phyloP scores from a whole-genome alignment of 768 basidiomycete genomes.

The Thelephora aurantiotincta region DNA sequence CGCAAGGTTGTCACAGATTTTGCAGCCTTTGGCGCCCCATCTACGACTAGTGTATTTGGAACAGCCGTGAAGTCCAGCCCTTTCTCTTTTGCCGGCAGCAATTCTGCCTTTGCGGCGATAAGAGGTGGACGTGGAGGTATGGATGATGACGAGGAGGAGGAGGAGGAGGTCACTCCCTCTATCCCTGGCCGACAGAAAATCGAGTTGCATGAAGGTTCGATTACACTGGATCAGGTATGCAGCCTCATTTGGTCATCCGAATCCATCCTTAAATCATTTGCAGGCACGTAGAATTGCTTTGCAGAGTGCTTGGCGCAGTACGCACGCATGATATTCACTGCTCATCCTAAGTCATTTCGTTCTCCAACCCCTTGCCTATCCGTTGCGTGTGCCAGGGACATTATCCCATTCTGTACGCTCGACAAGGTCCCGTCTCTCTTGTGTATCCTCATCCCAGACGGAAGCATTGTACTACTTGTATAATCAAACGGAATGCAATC shows the following conservation, averaged over 20 bases:
- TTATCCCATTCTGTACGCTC: too few species aligned
- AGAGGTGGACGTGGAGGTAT: conserved; percentile 23
- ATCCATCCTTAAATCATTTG: conserved; percentile 1
- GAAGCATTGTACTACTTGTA: not conserved
- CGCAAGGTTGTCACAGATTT: conserved; percentile 86
- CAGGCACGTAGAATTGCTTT: conserved; percentile 70
- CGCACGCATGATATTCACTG: conserved; percentile 15
- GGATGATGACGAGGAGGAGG: conserved; percentile 68
- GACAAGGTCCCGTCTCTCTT: too few species aligned
- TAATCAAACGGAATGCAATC: not conserved
- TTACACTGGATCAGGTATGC: conserved; percentile 84
- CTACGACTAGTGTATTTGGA: conserved; percentile 66
- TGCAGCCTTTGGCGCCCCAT: conserved; percentile 69
- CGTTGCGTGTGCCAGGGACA: too few species aligned
- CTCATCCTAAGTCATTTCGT: not conserved
- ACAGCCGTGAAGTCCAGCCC: conserved; percentile 74
- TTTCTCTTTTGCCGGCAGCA: conserved; percentile 64
- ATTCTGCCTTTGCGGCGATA: conserved; percentile 77
- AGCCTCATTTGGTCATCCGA: not conserved
- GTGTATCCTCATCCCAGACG: not conserved
- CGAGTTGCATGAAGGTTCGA: conserved; percentile 68
- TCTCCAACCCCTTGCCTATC: not conserved
- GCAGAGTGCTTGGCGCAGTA: conserved; percentile 81
- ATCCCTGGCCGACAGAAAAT: conserved; percentile 46
- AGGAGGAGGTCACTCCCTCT: conserved; percentile 23